Base-by-base conservation (phyloP, 306 rosid species). In the Parietaria judaica region DNA sequence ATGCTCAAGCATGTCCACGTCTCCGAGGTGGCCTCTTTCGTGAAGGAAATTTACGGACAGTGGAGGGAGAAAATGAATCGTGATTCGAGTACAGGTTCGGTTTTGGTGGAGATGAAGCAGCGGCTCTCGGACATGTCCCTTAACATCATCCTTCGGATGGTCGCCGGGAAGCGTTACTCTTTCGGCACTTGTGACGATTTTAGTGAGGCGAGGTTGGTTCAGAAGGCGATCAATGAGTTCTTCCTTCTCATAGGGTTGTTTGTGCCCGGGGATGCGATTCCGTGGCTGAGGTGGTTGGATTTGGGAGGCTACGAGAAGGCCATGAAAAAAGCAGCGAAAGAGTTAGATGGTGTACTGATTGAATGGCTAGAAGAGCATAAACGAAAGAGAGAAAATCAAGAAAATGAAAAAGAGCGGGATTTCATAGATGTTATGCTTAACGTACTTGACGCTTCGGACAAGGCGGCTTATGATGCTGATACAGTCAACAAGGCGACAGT, bases 361-460 rank as follows among this genome's bases (percentile, higher is more conserved):
- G 57, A 35, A 36, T 73, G 71, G 76, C 51, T 79, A n/a, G 65
- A 67, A 7, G 72, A 70, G 35, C 78, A 77, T 63, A 60, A 48
- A 37, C 65, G 63, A 52, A 68, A 69, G 70, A 62, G 64, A 37
- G 13, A 46, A 0, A 69, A 51, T 1, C 8, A 12, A 4, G 35
- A 54, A 39, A 54, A 7, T 12, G 36, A 14, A 14, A 58, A 60
- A 7, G 67, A 76, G 15, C 55, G 46, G n/a, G 81, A 80, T 34
- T 80, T 80, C 70, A 80, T 76, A 74, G 81, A 66, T 51, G 76
- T 76, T 9, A 65, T 76, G 81, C 74, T 76, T 3, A 66, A 72
- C 4, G 15, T 53, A 36, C 53, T 74, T 3, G 69, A 57, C 10
- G 63, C 69, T 3, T 3, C 58, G 0, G 6, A 55, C 6, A 57